Percentiles rank a stretch among this genome's conserved stretches.
Evolutionary conservation across 192 early-diverging fungal species (phyloP).

Genomic region (Blastocladiella britannica): DNA sequence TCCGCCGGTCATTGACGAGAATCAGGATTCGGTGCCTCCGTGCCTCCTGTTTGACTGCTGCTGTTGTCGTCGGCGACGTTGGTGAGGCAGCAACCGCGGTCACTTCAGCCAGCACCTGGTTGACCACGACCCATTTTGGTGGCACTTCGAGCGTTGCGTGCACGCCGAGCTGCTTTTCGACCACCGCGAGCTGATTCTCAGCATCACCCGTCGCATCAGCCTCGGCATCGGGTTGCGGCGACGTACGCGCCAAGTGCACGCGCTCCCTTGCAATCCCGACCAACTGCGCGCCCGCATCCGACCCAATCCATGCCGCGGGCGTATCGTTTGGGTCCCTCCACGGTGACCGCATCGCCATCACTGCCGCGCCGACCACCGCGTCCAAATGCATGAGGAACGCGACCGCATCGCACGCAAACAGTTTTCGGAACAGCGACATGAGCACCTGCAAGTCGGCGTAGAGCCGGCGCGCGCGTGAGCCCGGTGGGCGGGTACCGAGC

Average conservation of each 20-base stretch:
- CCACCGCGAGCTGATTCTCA: background rate
- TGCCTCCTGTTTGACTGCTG: too few species aligned
- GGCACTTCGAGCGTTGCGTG: slow-evolving; percentile 62
- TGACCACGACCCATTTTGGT: slow-evolving; percentile 74
- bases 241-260: too few species aligned
- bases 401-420: background rate
- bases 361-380: too few species aligned
- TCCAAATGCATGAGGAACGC: background rate
- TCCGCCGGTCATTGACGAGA: background rate
- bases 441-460: background rate
- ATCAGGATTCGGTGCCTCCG: background rate
- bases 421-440: background rate
- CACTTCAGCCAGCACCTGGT: slow-evolving; percentile 59
- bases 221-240: too few species aligned
- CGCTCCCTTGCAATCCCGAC: too few species aligned
- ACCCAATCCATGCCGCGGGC: too few species aligned
- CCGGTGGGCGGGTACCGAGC: background rate
- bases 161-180: slow-evolving; percentile 12
- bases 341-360: too few species aligned
- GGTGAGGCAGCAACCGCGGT: too few species aligned
- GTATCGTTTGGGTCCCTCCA: too few species aligned
- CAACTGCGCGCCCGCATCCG: too few species aligned
- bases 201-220: background rate
- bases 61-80: too few species aligned
- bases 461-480: background rate